A percentile compares a stretch with the other conserved stretches of the same genome.
These are phyloP conservation scores for Cordyceps cicadae DNA, from an alignment of 2,329 filamentous ascomycete species.

Conservation along the genomic window DNA sequence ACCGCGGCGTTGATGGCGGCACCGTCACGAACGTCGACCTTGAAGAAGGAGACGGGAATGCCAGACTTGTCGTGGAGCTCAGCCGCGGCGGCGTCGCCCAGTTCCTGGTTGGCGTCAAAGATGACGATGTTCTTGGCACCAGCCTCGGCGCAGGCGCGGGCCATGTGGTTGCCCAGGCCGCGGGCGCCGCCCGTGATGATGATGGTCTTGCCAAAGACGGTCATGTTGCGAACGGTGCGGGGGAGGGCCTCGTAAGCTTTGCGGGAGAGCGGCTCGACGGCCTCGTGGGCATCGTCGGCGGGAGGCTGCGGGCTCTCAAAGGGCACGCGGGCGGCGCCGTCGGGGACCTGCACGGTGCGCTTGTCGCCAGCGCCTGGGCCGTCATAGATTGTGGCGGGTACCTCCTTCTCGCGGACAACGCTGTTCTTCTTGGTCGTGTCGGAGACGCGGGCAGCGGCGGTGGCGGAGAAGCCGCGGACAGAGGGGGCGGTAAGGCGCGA, in stretches of 20 bases:
- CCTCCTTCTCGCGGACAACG: conserved; percentile 48
- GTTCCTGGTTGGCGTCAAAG: conserved; percentile 68
- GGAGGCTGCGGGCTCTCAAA: conserved; percentile 27
- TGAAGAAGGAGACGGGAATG: conserved; percentile 67
- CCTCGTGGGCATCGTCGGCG: conserved; percentile 31
- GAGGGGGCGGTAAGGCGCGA: conserved; percentile 15
- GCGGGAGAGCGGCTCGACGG: conserved; percentile 43
- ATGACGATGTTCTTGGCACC: conserved; percentile 66
- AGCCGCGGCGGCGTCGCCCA: conserved; percentile 60
- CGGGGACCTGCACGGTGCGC: conserved; percentile 46
- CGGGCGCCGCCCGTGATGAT: conserved; percentile 68
- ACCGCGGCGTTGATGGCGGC: conserved; percentile 63
- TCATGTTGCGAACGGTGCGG: conserved; percentile 60
- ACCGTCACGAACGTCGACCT: conserved; percentile 68
- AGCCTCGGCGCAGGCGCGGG: conserved; percentile 66
- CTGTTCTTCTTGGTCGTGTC: conserved; percentile 40
- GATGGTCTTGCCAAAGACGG: conserved; percentile 61
- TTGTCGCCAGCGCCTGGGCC: conserved; percentile 42
- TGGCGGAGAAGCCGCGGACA: conserved; percentile 24
- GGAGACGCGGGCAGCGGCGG: conserved; percentile 24
- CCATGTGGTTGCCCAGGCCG: conserved; percentile 73
- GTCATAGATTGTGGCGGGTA: conserved; percentile 47
- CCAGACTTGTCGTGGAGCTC: conserved; percentile 66
- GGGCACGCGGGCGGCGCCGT: conserved; percentile 33
- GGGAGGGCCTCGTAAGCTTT: conserved; percentile 49